phyloP scores from a whole-genome alignment of 2,329 filamentous ascomycete genomes.

The Fusarium veterinarium region DNA sequence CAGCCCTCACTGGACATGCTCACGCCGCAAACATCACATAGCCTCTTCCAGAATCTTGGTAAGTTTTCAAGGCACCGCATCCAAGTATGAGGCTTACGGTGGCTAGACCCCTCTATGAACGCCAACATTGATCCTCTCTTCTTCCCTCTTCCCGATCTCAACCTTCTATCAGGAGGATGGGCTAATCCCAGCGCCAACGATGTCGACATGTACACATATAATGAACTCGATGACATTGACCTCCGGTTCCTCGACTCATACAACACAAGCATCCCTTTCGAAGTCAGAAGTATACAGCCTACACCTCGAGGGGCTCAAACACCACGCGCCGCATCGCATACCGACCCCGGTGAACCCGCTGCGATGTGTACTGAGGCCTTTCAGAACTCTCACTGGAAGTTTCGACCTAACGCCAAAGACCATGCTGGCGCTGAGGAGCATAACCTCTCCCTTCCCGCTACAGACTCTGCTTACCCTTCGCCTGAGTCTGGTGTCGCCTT shows the following conservation, averaged over 20 bases:
- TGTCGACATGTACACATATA: conserved; percentile 19
- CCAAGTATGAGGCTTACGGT: not conserved
- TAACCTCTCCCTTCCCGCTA: conserved; percentile 46
- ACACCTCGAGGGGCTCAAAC: conserved; percentile 20
- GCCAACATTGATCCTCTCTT: conserved; percentile 9
- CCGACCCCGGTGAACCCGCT: conserved; percentile 26
- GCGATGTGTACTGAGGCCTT: conserved; percentile 42
- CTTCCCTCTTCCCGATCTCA: conserved; percentile 34
- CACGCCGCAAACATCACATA: conserved; percentile 24
- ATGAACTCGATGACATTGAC: conserved; percentile 48
- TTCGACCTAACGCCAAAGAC: conserved; percentile 47
- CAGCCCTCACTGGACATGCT: conserved; percentile 12
- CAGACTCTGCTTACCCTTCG: conserved; percentile 31
- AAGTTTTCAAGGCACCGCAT: not conserved
- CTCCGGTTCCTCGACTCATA: conserved; percentile 49
- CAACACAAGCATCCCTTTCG: conserved; percentile 47
- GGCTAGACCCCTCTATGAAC: conserved; percentile 7
- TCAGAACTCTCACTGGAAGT: conserved; percentile 45
- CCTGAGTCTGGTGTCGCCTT: conserved; percentile 41
- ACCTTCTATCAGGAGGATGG: conserved; percentile 36
- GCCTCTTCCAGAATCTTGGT: conserved; percentile 26
- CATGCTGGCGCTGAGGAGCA: conserved; percentile 48
- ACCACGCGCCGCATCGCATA: conserved; percentile 3
- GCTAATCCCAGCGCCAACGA: not conserved
- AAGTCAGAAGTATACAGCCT: conserved; percentile 29